Evolutionary conservation across 306 rosid species (phyloP).

Genomic region (Vigna reflexopilosa): DNA sequence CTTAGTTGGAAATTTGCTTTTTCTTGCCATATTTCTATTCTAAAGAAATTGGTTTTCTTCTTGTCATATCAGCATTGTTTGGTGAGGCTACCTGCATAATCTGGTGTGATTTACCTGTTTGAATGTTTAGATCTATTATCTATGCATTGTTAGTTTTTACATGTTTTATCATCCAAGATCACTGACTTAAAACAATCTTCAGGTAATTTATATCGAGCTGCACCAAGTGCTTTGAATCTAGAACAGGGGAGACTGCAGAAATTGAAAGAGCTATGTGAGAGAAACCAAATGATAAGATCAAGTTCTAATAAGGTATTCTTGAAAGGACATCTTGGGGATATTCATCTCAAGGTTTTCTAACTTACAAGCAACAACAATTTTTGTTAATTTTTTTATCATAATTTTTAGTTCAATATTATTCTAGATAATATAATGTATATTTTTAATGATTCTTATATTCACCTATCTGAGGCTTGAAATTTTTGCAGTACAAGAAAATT

Average conservation of each 20-base stretch:
- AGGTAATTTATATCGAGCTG: slow-evolving; percentile 67
- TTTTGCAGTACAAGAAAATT: slow-evolving; percentile 33
- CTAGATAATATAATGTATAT: slow-evolving; percentile 12
- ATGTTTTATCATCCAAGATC: slow-evolving; percentile 35
- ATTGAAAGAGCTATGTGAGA: slow-evolving; percentile 61
- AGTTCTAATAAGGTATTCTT: slow-evolving; percentile 66
- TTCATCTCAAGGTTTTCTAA: slow-evolving; percentile 28
- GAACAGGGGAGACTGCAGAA: slow-evolving; percentile 76
- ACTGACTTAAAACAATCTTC: slow-evolving; percentile 42
- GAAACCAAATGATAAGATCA: slow-evolving; percentile 60
- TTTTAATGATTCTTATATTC: slow-evolving; percentile 12
- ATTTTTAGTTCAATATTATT: slow-evolving; percentile 20
- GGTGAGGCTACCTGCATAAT: neutral
- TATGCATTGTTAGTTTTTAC: slow-evolving; percentile 11
- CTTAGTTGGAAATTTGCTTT: slow-evolving; percentile 11
- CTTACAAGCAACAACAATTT: slow-evolving; percentile 20
- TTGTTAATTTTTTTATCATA: slow-evolving; percentile 23
- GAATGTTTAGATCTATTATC: slow-evolving; percentile 30
- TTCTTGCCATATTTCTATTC: slow-evolving; percentile 17
- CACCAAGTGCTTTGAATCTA: slow-evolving; percentile 70
- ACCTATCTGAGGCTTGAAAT: neutral
- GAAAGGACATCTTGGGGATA: slow-evolving; percentile 20
- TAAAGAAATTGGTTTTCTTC: slow-evolving; percentile 25
- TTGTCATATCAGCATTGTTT: neutral
- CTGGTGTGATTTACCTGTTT: slow-evolving; percentile 9